These are phyloP conservation scores for Neonectria magnoliae DNA, from an alignment of 2,329 filamentous ascomycete genomes.

Conservation along the genomic window DNA sequence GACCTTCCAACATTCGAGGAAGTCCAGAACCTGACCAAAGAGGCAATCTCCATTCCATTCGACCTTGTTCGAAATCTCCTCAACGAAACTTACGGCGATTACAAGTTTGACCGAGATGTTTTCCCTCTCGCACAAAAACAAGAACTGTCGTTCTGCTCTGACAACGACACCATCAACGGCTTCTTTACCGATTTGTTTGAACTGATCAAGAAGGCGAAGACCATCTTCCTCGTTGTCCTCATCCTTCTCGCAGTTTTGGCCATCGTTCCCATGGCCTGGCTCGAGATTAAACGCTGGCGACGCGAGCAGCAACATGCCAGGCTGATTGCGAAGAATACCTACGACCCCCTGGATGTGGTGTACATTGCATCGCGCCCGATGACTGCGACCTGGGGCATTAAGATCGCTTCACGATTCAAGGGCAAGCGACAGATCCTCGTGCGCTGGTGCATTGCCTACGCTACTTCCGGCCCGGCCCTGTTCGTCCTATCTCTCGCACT, in stretches of 20 bases:
- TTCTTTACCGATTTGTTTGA: slow-evolving; percentile 82
- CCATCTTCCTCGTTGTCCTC: slow-evolving; percentile 80
- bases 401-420: slow-evolving; percentile 72
- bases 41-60: slow-evolving; percentile 81
- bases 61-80: slow-evolving; percentile 79
- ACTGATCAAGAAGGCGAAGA: slow-evolving; percentile 74
- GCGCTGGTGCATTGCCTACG: slow-evolving; percentile 87
- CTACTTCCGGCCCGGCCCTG: slow-evolving; percentile 85
- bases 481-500: slow-evolving; percentile 86
- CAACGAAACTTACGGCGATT: slow-evolving; percentile 75
- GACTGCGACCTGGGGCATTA: slow-evolving; percentile 77
- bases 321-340: slow-evolving; percentile 71
- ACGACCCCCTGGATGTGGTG: slow-evolving; percentile 86
- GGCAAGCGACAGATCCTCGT: slow-evolving; percentile 75
- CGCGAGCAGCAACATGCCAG: slow-evolving; percentile 75
- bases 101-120: slow-evolving; percentile 78
- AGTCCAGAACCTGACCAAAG: slow-evolving; percentile 83
- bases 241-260: slow-evolving; percentile 75
- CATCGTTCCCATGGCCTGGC: slow-evolving; percentile 81
- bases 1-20: slow-evolving; percentile 85
- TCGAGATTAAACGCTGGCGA: slow-evolving; percentile 82
- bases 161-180: slow-evolving; percentile 80
- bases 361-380: slow-evolving; percentile 87
- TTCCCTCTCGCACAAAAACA: slow-evolving; percentile 89
- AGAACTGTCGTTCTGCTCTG: slow-evolving; percentile 85